phyloP scores from a whole-genome alignment of 371 early-diverging fungal genomes.

The Dichotomocladium elegans region DNA sequence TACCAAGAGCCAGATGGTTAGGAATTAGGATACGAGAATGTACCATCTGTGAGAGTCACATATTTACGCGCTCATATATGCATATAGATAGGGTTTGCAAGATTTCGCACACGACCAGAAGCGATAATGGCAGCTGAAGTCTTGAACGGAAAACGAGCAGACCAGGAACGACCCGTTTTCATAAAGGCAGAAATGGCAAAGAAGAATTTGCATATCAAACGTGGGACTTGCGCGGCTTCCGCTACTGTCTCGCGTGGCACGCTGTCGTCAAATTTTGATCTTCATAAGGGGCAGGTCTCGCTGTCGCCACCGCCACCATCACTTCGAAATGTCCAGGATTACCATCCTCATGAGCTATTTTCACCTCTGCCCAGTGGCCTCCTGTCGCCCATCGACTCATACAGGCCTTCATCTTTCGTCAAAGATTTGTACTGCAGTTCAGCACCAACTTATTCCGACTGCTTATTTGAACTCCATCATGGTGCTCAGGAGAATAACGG shows the following conservation, averaged over 20 bases:
- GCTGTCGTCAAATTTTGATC: no score
- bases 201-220: slow-evolving; percentile 84
- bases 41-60: not conserved
- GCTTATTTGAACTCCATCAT: not conserved
- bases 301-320: slow-evolving; percentile 4
- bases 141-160: slow-evolving; percentile 83
- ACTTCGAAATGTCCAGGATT: slow-evolving; percentile 4
- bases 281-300: not conserved
- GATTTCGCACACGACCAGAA: slow-evolving; percentile 82
- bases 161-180: slow-evolving; percentile 77
- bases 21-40: not conserved
- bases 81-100: slow-evolving; percentile 86
- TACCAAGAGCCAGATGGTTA: slow-evolving; percentile 23
- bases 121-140: slow-evolving; percentile 86
- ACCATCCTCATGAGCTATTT: slow-evolving; percentile 22
- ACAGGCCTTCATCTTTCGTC: slow-evolving; percentile 38
- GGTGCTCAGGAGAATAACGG: not conserved
- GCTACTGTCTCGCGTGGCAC: not conserved
- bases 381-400: slow-evolving; percentile 45
- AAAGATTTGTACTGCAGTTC: slow-evolving; percentile 25
- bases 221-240: slow-evolving; percentile 19
- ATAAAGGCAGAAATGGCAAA: slow-evolving; percentile 96
- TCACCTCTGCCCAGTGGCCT: slow-evolving; percentile 54
- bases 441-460: slow-evolving; percentile 20
- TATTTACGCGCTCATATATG: not conserved